These are phyloP conservation scores for Beauveria varroae DNA, from an alignment of 2,329 filamentous ascomycete species.

Conservation along the genomic window DNA sequence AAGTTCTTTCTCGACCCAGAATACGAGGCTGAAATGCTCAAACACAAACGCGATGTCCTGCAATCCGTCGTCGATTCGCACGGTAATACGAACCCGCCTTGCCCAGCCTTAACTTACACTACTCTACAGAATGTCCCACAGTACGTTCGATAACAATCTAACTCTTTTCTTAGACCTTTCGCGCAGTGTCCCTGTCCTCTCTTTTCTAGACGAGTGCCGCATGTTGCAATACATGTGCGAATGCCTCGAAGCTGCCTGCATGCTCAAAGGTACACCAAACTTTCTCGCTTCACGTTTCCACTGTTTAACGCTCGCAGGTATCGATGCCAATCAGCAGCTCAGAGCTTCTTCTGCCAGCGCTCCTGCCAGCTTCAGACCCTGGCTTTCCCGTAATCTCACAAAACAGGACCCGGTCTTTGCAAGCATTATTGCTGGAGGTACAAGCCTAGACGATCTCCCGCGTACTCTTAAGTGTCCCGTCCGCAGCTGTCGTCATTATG, in stretches of 20 bases:
- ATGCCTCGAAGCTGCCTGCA: conserved; percentile 8
- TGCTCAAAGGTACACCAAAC: conserved; percentile 3
- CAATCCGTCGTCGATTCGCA: conserved; percentile 7
- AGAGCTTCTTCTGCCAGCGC: conserved; percentile 3
- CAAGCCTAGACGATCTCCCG: background rate
- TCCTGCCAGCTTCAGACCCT: conserved; percentile 8
- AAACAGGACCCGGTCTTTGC: conserved; percentile 9
- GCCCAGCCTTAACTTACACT: no score
- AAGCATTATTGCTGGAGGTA: background rate
- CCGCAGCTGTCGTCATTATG: conserved; percentile 48
- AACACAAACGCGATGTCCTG: conserved; percentile 3
- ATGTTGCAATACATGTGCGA: conserved; percentile 10
- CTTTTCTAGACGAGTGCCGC: conserved; percentile 6
- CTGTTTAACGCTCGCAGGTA: background rate
- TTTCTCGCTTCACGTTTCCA: background rate
- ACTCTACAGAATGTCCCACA: background rate
- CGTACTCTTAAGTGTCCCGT: conserved; percentile 45
- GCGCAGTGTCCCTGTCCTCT: background rate
- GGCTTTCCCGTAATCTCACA: conserved; percentile 8
- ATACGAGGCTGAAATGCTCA: conserved; percentile 11
- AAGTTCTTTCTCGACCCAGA: conserved; percentile 8
- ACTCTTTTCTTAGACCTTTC: background rate
- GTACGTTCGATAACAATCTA: background rate
- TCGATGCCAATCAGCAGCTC: conserved; percentile 10
- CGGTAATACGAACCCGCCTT: background rate